These are phyloP conservation scores for Lentinula novae-zelandiae DNA, from an alignment of 1,284 basidiomycete genomes.

Conservation along the genomic window DNA sequence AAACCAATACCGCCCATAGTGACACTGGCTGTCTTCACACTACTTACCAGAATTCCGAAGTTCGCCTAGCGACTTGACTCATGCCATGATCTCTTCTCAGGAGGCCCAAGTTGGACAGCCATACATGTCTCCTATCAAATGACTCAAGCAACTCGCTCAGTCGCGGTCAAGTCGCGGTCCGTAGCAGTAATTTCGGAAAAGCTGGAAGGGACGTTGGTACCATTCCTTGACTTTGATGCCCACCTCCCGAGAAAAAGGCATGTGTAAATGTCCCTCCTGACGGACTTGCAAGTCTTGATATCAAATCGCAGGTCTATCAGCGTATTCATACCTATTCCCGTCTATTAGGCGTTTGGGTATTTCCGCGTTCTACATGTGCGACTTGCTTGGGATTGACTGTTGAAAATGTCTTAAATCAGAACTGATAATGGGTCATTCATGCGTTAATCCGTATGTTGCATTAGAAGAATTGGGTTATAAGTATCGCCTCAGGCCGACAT, in stretches of 20 bases:
- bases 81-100: not conserved
- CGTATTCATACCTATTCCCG: not conserved
- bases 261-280: not conserved
- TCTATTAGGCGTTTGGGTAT: not conserved
- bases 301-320: not conserved
- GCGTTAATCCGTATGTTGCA: not conserved
- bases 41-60: not conserved
- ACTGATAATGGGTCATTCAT: not conserved
- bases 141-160: not conserved
- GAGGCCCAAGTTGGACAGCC: too few relatives aligned
- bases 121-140: not conserved
- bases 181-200: slow-evolving; percentile 4
- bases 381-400: too few relatives aligned
- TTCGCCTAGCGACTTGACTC: not conserved
- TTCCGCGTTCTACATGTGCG: not conserved
- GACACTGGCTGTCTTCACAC: not conserved
- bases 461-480: too few relatives aligned
- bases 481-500: too few relatives aligned
- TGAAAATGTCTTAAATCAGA: not conserved
- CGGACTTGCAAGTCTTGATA: not conserved
- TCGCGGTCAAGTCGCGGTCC: not conserved
- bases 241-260: not conserved
- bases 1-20: not conserved
- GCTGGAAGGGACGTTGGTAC: not conserved
- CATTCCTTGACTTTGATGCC: not conserved